phyloP scores from a whole-genome alignment of 345 rosid genomes.

The Brassica incana region DNA sequence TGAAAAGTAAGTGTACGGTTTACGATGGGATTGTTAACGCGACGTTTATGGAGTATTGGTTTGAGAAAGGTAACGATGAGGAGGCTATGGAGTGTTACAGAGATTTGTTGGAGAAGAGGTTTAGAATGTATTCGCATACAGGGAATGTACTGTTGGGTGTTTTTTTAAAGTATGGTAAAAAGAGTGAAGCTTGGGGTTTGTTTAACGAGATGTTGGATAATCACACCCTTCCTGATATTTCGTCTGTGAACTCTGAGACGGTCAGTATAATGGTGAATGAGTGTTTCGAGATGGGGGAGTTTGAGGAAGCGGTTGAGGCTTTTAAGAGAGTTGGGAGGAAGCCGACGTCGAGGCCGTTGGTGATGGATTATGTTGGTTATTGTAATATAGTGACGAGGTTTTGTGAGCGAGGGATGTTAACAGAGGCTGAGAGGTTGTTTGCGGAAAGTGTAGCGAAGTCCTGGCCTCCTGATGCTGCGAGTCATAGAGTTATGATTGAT shows the following conservation, averaged over 20 bases:
- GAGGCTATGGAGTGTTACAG: slow-evolving; percentile 83
- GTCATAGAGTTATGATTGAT: slow-evolving; percentile 72
- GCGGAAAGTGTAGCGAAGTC: slow-evolving; percentile 59
- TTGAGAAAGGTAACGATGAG: slow-evolving; percentile 75
- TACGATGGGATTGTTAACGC: slow-evolving; percentile 93
- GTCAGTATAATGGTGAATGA: slow-evolving; percentile 81
- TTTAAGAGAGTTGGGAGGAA: slow-evolving; percentile 78
- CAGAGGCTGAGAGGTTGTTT: slow-evolving; percentile 68
- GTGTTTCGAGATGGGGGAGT: slow-evolving; percentile 72
- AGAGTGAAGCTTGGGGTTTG: slow-evolving; percentile 63
- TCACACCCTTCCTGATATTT: slow-evolving; percentile 78
- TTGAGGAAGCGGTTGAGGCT: slow-evolving; percentile 56
- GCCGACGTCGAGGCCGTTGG: slow-evolving; percentile 65
- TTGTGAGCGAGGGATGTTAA: slow-evolving; percentile 75
- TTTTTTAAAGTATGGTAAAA: slow-evolving; percentile 69
- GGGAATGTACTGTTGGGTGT: slow-evolving; percentile 84
- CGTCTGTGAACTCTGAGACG: slow-evolving; percentile 84
- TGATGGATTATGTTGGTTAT: slow-evolving; percentile 81
- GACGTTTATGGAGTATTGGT: slow-evolving; percentile 93
- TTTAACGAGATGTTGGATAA: slow-evolving; percentile 84
- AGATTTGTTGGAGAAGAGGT: slow-evolving; percentile 70
- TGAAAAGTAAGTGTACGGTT: slow-evolving; percentile 72
- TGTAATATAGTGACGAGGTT: slow-evolving; percentile 70
- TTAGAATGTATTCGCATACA: slow-evolving; percentile 75
- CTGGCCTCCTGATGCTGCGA: slow-evolving; percentile 70